These are phyloP conservation scores for Nakazawaea wyomingensis DNA, from an alignment of 805 yeast genomes.

Conservation along the genomic window DNA sequence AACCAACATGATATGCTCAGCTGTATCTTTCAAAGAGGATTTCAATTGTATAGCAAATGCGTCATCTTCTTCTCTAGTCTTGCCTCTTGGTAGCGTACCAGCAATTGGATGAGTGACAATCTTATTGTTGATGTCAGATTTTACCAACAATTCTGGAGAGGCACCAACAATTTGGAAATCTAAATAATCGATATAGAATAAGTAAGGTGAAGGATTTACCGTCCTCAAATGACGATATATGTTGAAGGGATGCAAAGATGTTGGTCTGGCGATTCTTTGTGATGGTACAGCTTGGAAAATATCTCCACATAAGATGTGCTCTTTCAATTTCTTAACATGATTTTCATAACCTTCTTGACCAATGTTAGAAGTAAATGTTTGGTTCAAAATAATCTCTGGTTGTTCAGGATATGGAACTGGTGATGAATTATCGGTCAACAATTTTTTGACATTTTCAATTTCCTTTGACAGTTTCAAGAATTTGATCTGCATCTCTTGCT, in stretches of 20 bases:
- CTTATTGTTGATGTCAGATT: constrained; percentile 65
- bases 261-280: constrained; percentile 93
- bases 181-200: constrained; percentile 86
- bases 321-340: constrained; percentile 70
- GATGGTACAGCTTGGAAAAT: constrained; percentile 98
- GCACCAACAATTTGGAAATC: constrained; percentile 97
- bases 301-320: constrained; percentile 86
- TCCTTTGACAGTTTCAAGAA: constrained; percentile 49
- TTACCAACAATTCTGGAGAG: constrained; percentile 90
- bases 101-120: constrained; percentile 97
- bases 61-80: constrained; percentile 89
- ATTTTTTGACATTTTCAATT: constrained; percentile 50
- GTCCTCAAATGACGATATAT: constrained; percentile 91
- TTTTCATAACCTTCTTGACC: constrained; percentile 91
- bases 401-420: constrained; percentile 67
- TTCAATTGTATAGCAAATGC: constrained; percentile 67
- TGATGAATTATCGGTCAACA: constrained; percentile 37
- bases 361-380: constrained; percentile 77
- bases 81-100: constrained; percentile 90
- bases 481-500: constrained; percentile 33
- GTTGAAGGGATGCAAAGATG: constrained; percentile 93
- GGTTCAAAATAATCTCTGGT: constrained; percentile 60
- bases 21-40: constrained; percentile 82
- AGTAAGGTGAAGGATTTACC: constrained; percentile 95
- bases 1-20: constrained; percentile 98